Conservation (phyloP, 352 stramenopile genomes). For the Aphanomyces euteiches region DNA sequence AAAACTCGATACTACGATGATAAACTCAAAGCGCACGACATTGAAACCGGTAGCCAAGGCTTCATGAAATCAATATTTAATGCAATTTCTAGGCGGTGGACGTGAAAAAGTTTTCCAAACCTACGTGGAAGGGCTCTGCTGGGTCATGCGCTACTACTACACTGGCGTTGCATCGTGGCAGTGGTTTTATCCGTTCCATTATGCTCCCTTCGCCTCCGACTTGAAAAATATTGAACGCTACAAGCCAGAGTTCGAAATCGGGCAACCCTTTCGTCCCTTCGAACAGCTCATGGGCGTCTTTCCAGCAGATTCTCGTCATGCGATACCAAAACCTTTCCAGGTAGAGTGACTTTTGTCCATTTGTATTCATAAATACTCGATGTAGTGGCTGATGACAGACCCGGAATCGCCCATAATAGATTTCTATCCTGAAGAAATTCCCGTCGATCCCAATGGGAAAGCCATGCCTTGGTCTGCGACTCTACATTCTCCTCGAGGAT, state of each 20-base stretch:
- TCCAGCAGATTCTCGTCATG: slow-evolving; percentile 87
- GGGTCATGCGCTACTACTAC: slow-evolving; percentile 99
- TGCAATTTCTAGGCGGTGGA: slow-evolving; percentile 40
- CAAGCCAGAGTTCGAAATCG: slow-evolving; percentile 92
- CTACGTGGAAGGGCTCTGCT: slow-evolving; percentile 98
- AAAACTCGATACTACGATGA: slow-evolving; percentile 91
- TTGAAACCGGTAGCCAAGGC: slow-evolving; percentile 47
- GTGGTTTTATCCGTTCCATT: slow-evolving; percentile 99
- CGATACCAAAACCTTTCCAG: slow-evolving; percentile 93
- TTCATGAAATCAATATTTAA: neutral
- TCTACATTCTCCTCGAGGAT: too few relatives aligned
- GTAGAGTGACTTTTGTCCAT: neutral
- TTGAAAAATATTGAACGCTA: slow-evolving; percentile 86
- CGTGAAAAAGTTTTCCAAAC: slow-evolving; percentile 90
- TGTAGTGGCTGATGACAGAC: slow-evolving; percentile 90
- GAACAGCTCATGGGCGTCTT: slow-evolving; percentile 98
- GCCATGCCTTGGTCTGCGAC: slow-evolving; percentile 90
- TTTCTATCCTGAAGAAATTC: slow-evolving; percentile 95
- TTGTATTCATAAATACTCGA: neutral
- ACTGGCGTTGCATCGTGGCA: slow-evolving; percentile 97
- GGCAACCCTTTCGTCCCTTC: slow-evolving; percentile 95
- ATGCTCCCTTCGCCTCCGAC: slow-evolving; percentile 93
- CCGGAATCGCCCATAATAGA: slow-evolving; percentile 95
- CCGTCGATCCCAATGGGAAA: slow-evolving; percentile 98
- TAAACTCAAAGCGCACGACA: slow-evolving; percentile 84